Conservation (phyloP, 768 basidiomycete genomes). For the Artomyces pyxidatus region DNA sequence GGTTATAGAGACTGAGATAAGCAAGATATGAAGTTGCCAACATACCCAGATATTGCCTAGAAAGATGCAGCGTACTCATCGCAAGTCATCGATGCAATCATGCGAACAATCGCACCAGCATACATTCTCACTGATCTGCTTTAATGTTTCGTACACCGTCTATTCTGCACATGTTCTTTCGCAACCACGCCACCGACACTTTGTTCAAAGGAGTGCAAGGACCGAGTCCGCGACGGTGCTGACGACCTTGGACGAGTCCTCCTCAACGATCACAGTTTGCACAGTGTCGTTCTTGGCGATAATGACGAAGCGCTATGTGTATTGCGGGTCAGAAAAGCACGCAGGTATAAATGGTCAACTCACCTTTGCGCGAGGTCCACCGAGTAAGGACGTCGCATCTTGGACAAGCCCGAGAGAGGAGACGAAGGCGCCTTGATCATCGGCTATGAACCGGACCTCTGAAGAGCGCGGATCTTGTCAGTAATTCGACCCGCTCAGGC, state of each 20-base stretch:
- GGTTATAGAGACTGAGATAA: too few relatives aligned
- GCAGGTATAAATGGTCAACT: background rate
- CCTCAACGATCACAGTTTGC: constrained; percentile 45
- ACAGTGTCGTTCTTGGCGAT: constrained; percentile 64
- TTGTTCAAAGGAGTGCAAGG: constrained; percentile 23
- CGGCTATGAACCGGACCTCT: constrained; percentile 35
- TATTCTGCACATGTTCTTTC: background rate
- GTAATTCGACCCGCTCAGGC: too few relatives aligned
- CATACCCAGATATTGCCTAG: too few relatives aligned
- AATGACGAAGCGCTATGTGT: constrained; percentile 49
- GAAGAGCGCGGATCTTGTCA: too few relatives aligned
- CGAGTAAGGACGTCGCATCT: constrained; percentile 48
- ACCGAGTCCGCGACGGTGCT: constrained; percentile 37
- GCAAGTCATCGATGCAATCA: too few relatives aligned
- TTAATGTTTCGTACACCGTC: too few relatives aligned
- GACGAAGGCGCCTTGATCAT: constrained; percentile 47
- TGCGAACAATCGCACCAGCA: too few relatives aligned
- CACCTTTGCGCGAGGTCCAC: constrained; percentile 54
- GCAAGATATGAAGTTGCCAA: too few relatives aligned
- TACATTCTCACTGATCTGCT: too few relatives aligned
- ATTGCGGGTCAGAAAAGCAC: background rate
- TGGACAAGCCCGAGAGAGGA: constrained; percentile 35
- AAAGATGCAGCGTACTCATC: too few relatives aligned
- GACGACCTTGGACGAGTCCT: constrained; percentile 28
- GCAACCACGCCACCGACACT: background rate